phyloP scores from a whole-genome alignment of 305 asterid species.

The Fraxinus greggii region DNA sequence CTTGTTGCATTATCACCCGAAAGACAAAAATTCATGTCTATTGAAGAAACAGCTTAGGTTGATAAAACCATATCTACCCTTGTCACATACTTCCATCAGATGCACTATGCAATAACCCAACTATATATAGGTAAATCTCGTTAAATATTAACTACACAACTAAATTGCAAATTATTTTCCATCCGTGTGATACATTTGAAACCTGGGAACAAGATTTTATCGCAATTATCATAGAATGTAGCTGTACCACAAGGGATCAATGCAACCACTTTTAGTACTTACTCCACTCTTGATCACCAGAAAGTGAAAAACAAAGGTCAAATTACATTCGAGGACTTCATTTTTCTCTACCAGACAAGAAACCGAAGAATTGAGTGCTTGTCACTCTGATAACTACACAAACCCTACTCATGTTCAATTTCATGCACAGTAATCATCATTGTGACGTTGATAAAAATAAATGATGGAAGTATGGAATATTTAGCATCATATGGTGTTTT shows the following conservation, averaged over 20 bases:
- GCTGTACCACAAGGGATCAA: neutral
- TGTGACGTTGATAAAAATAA: neutral
- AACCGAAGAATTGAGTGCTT: neutral
- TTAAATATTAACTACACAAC: neutral
- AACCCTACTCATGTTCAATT: neutral
- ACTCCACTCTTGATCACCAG: neutral
- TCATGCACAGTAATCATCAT: neutral
- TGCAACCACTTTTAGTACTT: neutral
- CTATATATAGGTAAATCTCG: neutral
- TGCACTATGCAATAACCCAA: neutral
- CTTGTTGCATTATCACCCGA: neutral
- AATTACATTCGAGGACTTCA: neutral
- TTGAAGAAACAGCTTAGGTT: neutral
- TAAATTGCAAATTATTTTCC: neutral
- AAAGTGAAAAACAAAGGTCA: neutral
- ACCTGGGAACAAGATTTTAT: neutral
- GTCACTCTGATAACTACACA: neutral
- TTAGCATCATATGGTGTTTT: neutral
- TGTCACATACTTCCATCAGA: slow-evolving; percentile 3
- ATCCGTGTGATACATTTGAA: neutral
- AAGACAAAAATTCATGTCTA: neutral
- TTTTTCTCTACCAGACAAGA: neutral
- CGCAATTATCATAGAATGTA: neutral
- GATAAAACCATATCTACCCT: neutral
- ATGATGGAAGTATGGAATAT: neutral